Percentiles rank a stretch among this genome's conserved stretches.
phyloP scores from a whole-genome alignment of 2,329 filamentous ascomycete genomes.

The Aureobasidium sp. region DNA sequence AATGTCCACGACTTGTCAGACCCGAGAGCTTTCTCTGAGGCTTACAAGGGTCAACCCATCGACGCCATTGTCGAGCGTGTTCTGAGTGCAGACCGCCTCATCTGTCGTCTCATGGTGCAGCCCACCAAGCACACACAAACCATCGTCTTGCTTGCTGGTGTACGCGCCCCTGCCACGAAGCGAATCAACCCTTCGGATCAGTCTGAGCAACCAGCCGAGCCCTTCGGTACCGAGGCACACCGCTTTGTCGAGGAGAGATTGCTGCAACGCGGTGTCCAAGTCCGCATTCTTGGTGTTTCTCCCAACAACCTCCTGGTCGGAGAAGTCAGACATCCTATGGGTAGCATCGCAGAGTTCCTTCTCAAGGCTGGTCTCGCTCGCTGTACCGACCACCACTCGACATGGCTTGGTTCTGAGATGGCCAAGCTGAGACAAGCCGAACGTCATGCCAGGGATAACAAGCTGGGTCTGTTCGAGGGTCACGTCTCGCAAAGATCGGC shows the following conservation, averaged over 20 bases:
- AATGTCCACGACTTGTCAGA: slow-evolving; percentile 75
- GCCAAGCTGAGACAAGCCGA: slow-evolving; percentile 76
- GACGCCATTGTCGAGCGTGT: slow-evolving; percentile 81
- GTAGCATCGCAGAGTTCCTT: slow-evolving; percentile 87
- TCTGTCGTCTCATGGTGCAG: slow-evolving; percentile 71
- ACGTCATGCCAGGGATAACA: slow-evolving; percentile 70
- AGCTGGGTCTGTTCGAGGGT: slow-evolving; percentile 73
- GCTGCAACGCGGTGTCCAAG: slow-evolving; percentile 76
- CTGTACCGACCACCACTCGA: slow-evolving; percentile 94
- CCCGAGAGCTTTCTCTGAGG: slow-evolving; percentile 65
- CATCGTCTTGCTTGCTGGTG: slow-evolving; percentile 80
- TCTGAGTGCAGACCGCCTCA: slow-evolving; percentile 81
- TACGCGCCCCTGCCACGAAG: slow-evolving; percentile 84
- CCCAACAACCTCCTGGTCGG: slow-evolving; percentile 90
- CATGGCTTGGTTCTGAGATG: slow-evolving; percentile 85
- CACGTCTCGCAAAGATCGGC: slow-evolving; percentile 61
- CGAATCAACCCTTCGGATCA: slow-evolving; percentile 72
- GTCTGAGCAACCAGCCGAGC: slow-evolving; percentile 76
- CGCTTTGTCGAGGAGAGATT: slow-evolving; percentile 80
- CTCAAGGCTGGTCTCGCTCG: slow-evolving; percentile 82
- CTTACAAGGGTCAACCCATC: slow-evolving; percentile 78
- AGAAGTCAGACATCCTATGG: slow-evolving; percentile 72
- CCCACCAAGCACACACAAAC: slow-evolving; percentile 83
- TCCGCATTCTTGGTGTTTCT: slow-evolving; percentile 77
- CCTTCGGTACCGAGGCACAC: slow-evolving; percentile 82